Evolutionary conservation across 2,329 filamentous ascomycete species (phyloP).

Genomic region (Neurospora sp.): DNA sequence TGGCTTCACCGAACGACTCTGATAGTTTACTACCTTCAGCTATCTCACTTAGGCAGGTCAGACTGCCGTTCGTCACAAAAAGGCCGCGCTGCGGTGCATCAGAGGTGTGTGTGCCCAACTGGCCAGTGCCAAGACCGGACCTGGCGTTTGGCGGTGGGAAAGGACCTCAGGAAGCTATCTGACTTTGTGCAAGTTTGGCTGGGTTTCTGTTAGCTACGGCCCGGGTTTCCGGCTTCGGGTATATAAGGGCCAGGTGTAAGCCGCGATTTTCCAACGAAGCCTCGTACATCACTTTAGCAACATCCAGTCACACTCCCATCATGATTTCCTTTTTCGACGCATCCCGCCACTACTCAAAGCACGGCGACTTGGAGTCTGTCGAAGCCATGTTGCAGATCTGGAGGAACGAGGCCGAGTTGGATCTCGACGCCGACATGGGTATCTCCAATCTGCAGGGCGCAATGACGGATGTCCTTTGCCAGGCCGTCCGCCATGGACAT

Average conservation of each 20-base stretch:
- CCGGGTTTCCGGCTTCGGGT: neutral
- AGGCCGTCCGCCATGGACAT: constrained; percentile 1
- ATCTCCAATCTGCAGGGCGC: neutral
- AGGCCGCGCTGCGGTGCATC: no score
- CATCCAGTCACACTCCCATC: neutral
- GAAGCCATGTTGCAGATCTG: neutral
- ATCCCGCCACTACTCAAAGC: neutral
- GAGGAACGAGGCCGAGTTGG: neutral
- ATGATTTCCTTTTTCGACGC: neutral
- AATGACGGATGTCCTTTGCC: neutral
- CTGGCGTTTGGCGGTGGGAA: no score
- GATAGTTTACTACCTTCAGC: no score
- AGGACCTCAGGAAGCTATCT: neutral
- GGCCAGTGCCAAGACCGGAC: no score
- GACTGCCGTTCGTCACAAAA: no score
- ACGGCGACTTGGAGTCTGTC: neutral
- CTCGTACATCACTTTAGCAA: neutral
- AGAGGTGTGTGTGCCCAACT: no score
- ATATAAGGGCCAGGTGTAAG: neutral
- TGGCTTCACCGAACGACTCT: no score
- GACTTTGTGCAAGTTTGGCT: neutral
- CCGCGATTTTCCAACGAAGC: neutral
- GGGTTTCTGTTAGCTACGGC: neutral
- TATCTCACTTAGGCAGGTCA: no score
- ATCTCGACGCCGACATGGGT: neutral